Evolutionary conservation across 495 filamentous ascomycete genomes (phyloP).

Genomic region (Hyaloscypha bicolor): DNA sequence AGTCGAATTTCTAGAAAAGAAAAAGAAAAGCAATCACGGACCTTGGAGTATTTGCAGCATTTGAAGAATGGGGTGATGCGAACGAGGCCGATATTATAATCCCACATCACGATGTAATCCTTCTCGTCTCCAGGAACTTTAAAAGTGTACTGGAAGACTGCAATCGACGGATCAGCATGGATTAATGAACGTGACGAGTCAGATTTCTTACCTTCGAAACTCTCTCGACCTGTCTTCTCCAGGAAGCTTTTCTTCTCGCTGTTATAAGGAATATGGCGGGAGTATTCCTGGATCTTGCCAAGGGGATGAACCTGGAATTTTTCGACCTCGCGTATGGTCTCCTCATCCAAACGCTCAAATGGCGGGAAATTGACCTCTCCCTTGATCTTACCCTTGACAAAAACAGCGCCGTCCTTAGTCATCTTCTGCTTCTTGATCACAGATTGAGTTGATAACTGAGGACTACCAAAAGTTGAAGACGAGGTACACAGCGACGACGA

Average conservation of each 20-base stretch:
- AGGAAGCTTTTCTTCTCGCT: conserved; percentile 89
- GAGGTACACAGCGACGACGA: conserved; percentile 29
- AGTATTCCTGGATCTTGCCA: conserved; percentile 67
- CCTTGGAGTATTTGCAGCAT: conserved; percentile 84
- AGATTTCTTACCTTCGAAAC: conserved; percentile 73
- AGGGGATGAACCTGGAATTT: conserved; percentile 67
- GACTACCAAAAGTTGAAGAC: conserved; percentile 29
- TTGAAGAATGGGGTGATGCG: conserved; percentile 96
- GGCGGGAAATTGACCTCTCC: conserved; percentile 70
- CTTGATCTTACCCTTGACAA: conserved; percentile 57
- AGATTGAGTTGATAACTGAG: conserved; percentile 33
- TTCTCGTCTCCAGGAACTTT: conserved; percentile 65
- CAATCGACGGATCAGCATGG: conserved; percentile 20
- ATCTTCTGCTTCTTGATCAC: conserved; percentile 45
- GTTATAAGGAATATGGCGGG: conserved; percentile 85
- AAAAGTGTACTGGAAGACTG: conserved; percentile 94
- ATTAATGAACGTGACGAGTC: background rate
- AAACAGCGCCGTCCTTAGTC: conserved; percentile 62
- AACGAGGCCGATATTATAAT: conserved; percentile 94
- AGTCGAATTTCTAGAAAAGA: background rate
- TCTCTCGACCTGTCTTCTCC: conserved; percentile 80
- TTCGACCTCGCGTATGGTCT: conserved; percentile 54
- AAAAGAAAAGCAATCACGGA: conserved; percentile 34
- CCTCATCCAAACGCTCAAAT: conserved; percentile 60
- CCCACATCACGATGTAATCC: conserved; percentile 86